Percentiles rank a stretch among this genome's conserved stretches.
phyloP scores from a whole-genome alignment of 1,284 basidiomycete species.

The Fomitopsis schrenkii region DNA sequence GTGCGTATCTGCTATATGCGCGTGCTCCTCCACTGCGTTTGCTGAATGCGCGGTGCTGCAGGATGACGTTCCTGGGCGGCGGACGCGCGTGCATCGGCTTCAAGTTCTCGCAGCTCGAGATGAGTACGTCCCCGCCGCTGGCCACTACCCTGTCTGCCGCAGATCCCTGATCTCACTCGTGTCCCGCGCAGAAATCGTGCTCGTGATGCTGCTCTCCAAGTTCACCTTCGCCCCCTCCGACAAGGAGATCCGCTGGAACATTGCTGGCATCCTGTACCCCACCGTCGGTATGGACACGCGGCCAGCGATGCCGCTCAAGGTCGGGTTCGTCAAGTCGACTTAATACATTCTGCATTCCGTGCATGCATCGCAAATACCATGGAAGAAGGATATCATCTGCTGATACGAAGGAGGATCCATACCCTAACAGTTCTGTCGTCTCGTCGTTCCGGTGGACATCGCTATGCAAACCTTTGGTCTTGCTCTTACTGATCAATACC shows the following conservation, averaged over 20 bases:
- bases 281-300: slow-evolving; percentile 14
- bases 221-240: slow-evolving; percentile 13
- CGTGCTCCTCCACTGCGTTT: background rate
- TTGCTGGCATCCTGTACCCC: slow-evolving; percentile 16
- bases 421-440: too few species aligned
- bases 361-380: too few species aligned
- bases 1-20: slow-evolving; percentile 3
- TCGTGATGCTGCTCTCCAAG: slow-evolving; percentile 10
- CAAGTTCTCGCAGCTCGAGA: slow-evolving; percentile 17
- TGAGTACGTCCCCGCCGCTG: slow-evolving; percentile 8
- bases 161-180: background rate
- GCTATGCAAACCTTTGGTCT: too few species aligned
- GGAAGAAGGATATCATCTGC: too few species aligned
- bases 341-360: background rate
- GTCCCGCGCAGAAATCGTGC: slow-evolving; percentile 8
- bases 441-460: too few species aligned
- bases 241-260: slow-evolving; percentile 20
- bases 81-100: slow-evolving; percentile 18
- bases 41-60: background rate
- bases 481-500: too few species aligned
- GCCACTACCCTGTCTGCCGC: background rate
- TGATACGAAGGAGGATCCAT: too few species aligned
- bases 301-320: slow-evolving; percentile 6
- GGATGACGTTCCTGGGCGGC: slow-evolving; percentile 21
- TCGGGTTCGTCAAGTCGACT: slow-evolving; percentile 2